Conservation (phyloP, 129 eudicot species). For the Centaurea solstitialis region DNA sequence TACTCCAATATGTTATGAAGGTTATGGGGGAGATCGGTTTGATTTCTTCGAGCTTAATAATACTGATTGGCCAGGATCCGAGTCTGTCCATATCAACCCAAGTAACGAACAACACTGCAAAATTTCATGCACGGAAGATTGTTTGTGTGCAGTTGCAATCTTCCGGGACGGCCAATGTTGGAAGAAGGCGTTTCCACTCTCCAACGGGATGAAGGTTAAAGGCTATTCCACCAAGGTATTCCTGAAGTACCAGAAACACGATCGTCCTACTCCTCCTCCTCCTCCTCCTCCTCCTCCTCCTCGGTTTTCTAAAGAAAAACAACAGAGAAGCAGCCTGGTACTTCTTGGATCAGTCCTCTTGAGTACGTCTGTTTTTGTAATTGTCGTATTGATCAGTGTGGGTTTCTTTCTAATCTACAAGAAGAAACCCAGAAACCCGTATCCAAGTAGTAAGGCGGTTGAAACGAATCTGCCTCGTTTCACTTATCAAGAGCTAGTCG, state of each 20-base stretch:
- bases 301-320: no score
- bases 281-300: no score
- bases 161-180: slow-evolving; percentile 16
- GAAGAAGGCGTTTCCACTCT: slow-evolving; percentile 39
- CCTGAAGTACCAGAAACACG: no score
- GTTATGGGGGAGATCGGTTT: neutral
- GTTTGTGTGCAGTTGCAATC: slow-evolving; percentile 50
- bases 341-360: no score
- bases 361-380: slow-evolving; percentile 4
- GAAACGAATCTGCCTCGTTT: slow-evolving; percentile 28
- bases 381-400: slow-evolving; percentile 11
- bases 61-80: slow-evolving; percentile 28
- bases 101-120: no score
- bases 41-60: neutral
- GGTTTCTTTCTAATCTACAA: slow-evolving; percentile 22
- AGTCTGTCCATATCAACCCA: no score
- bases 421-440: neutral
- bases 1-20: slow-evolving; percentile 19
- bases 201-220: slow-evolving; percentile 22
- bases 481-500: slow-evolving; percentile 44
- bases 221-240: no score
- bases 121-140: slow-evolving; percentile 43
- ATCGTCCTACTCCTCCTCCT: no score
- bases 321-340: no score
- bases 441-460: neutral